phyloP scores from a whole-genome alignment of 1,284 basidiomycete genomes.

The Cryptococcus hybrid region DNA sequence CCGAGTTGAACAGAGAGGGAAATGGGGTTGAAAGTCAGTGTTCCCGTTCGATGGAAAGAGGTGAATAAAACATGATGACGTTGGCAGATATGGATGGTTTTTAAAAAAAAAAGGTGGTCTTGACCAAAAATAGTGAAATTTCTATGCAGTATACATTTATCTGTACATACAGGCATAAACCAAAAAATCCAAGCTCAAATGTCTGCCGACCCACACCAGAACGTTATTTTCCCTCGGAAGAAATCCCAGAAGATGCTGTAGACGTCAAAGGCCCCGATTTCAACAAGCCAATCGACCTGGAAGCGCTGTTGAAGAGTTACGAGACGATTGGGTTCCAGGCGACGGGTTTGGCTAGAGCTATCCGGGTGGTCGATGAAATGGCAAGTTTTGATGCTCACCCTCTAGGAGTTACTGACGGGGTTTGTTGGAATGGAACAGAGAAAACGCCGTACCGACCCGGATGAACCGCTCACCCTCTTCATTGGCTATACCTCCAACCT shows the following conservation, averaged over 20 bases:
- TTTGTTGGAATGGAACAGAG: conserved; percentile 21
- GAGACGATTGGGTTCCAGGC: conserved; percentile 95
- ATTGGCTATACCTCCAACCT: conserved; percentile 98
- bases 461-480: conserved; percentile 66
- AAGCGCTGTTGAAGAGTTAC: conserved; percentile 73
- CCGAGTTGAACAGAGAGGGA: too few relatives aligned
- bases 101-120: too few relatives aligned
- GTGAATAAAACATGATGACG: too few relatives aligned
- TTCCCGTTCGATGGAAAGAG: too few relatives aligned
- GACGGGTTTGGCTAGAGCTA: conserved; percentile 81
- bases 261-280: conserved; percentile 87
- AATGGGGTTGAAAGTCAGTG: too few relatives aligned
- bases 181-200: background rate
- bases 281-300: conserved; percentile 65
- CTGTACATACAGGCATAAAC: background rate
- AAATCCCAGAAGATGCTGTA: conserved; percentile 67
- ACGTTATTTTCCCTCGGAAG: conserved; percentile 75
- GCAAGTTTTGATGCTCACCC: conserved; percentile 25
- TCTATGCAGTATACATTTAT: too few relatives aligned
- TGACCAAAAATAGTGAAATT: too few relatives aligned
- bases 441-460: conserved; percentile 34
- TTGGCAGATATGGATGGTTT: too few relatives aligned
- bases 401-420: background rate
- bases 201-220: conserved; percentile 52
- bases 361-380: conserved; percentile 54